Conservation (phyloP, 192 early-diverging fungal genomes). For the Dissophora globulifera region DNA sequence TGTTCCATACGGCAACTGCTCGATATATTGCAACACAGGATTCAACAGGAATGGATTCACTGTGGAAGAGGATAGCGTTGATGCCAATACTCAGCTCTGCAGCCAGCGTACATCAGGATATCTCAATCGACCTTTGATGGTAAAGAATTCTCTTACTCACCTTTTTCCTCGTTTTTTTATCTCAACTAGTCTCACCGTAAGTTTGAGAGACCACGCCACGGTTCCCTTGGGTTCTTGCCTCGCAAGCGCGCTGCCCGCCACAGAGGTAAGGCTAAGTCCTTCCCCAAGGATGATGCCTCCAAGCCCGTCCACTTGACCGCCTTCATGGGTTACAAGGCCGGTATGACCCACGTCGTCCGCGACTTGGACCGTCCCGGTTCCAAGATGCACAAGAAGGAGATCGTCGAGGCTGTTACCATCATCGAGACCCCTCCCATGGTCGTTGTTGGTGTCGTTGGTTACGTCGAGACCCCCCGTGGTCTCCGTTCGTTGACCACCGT, state of each 20-base stretch:
- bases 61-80: too few relatives aligned
- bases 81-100: too few relatives aligned
- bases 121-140: not conserved
- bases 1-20: too few relatives aligned
- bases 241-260: constrained; percentile 93
- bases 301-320: constrained; percentile 98
- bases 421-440: constrained; percentile 98
- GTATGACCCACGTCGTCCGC: constrained; percentile 99
- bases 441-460: constrained; percentile 98
- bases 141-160: constrained; percentile 66
- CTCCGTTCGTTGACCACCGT: constrained; percentile 98
- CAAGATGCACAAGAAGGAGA: constrained; percentile 99
- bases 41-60: too few relatives aligned
- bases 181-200: constrained; percentile 93
- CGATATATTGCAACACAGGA: too few relatives aligned
- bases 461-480: constrained; percentile 99
- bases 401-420: constrained; percentile 99
- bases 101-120: not conserved
- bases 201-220: constrained; percentile 98
- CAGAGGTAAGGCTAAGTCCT: constrained; percentile 97
- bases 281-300: constrained; percentile 97
- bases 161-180: constrained; percentile 99
- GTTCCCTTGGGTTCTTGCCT: constrained; percentile 80
- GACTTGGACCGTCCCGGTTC: constrained; percentile 99
- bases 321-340: constrained; percentile 99